phyloP scores from a whole-genome alignment of 169 alveolate species.

The Cryptosporidium bovis region DNA sequence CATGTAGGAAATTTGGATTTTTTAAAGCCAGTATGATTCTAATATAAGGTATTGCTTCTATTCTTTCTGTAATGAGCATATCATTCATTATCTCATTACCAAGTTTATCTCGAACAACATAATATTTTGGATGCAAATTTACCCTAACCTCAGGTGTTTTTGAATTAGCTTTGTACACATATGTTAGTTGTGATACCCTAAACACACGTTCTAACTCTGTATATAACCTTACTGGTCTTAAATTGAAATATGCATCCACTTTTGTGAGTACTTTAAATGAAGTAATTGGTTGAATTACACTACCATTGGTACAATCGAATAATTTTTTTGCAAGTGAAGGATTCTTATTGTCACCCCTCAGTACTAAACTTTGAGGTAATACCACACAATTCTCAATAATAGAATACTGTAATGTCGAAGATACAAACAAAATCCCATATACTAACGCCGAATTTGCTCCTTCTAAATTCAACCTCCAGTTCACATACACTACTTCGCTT shows the following conservation, averaged over 20 bases:
- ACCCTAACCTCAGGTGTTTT: constrained; percentile 46
- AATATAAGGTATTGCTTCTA: constrained; percentile 60
- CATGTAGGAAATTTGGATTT: constrained; percentile 16
- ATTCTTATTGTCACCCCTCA: constrained; percentile 36
- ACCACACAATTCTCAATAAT: constrained; percentile 38
- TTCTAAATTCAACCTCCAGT: constrained; percentile 51
- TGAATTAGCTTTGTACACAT: constrained; percentile 38
- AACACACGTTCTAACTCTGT: constrained; percentile 52
- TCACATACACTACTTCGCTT: constrained; percentile 12
- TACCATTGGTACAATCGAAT: constrained; percentile 49
- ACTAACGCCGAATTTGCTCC: constrained; percentile 67
- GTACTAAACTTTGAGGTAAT: constrained; percentile 14
- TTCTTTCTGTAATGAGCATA: constrained; percentile 33
- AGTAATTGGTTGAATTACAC: constrained; percentile 2
- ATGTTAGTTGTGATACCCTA: constrained; percentile 48
- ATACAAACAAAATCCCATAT: constrained; percentile 19
- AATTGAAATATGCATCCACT: constrained; percentile 40
- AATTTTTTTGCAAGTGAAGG: constrained; percentile 17
- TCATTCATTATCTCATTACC: constrained; percentile 53
- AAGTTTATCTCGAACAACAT: constrained; percentile 1
- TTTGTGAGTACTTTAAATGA: constrained; percentile 34
- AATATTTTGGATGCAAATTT: constrained; percentile 52
- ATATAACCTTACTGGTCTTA: constrained; percentile 33
- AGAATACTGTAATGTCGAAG: constrained; percentile 32
- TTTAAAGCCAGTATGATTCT: constrained; percentile 37